A percentile compares a stretch with the other conserved stretches of the same genome.
phyloP scores from a whole-genome alignment of 2,329 filamentous ascomycete species.

The Microdochium bolleyi region DNA sequence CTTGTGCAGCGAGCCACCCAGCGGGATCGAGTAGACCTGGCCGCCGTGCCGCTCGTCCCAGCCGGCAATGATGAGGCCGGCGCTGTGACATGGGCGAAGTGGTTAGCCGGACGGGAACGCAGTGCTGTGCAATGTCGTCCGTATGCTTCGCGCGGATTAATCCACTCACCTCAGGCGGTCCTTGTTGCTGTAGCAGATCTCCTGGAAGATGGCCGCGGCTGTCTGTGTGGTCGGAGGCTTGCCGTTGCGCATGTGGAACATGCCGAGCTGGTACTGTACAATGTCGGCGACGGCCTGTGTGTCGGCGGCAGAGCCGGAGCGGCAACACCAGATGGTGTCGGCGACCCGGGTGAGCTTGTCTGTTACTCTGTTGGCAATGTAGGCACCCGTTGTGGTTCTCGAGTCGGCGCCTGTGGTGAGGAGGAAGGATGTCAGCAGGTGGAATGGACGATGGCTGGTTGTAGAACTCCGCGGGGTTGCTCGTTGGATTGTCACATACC shows the following conservation, averaged over 20 bases:
- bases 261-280: constrained; percentile 89
- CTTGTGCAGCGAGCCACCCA: constrained; percentile 96
- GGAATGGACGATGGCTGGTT: background rate
- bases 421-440: background rate
- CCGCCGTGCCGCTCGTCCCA: constrained; percentile 93
- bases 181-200: constrained; percentile 97
- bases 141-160: background rate
- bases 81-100: constrained; percentile 41
- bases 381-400: constrained; percentile 92
- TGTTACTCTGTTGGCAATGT: constrained; percentile 98
- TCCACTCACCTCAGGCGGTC: constrained; percentile 70
- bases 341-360: constrained; percentile 98
- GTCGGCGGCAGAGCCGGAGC: constrained; percentile 93
- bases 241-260: constrained; percentile 86
- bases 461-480: background rate
- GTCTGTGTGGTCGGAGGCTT: constrained; percentile 90
- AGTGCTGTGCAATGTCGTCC: background rate
- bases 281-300: constrained; percentile 98
- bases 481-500: constrained; percentile 34
- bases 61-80: constrained; percentile 96
- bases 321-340: constrained; percentile 99
- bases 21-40: constrained; percentile 94
- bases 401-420: constrained; percentile 71
- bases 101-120: too few relatives aligned
- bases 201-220: constrained; percentile 92